A percentile compares a stretch with the other conserved stretches of the same genome.
Conservation (phyloP, 176 grass and related monocot genomes). For the Rhynchospora tenuis region DNA sequence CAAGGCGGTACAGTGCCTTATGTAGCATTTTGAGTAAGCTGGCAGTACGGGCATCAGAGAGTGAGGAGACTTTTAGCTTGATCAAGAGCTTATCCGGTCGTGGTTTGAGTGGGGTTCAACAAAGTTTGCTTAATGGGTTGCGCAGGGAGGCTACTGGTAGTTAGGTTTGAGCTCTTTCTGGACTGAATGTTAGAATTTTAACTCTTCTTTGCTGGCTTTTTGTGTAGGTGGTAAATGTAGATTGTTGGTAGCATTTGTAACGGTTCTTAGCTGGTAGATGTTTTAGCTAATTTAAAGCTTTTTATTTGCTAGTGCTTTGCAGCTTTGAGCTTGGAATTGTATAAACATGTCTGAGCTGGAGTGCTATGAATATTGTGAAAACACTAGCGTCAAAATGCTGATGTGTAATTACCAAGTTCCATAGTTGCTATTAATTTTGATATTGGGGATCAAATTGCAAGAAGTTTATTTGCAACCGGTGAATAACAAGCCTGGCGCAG, state of each 20-base stretch:
- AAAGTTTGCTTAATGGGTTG: not conserved
- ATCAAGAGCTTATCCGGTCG: slow-evolving; percentile 25
- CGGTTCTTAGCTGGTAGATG: not conserved
- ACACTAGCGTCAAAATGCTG: not conserved
- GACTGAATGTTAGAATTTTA: not conserved
- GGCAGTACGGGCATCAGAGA: slow-evolving; percentile 17
- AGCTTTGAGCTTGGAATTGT: not conserved
- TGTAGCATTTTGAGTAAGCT: slow-evolving; percentile 33
- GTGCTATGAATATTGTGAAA: not conserved
- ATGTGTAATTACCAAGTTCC: not conserved
- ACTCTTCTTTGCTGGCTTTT: not conserved
- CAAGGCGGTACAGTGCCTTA: slow-evolving; percentile 13
- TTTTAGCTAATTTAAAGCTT: not conserved
- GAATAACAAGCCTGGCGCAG: not conserved
- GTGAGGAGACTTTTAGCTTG: slow-evolving; percentile 18
- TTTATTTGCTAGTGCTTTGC: not conserved
- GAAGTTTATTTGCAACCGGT: not conserved
- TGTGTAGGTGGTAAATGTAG: not conserved
- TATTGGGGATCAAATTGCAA: not conserved
- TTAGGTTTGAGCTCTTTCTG: not conserved
- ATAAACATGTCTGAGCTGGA: not conserved
- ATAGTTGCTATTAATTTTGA: not conserved
- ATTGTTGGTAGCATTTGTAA: not conserved
- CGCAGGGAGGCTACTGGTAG: not conserved
- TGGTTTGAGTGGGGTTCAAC: not conserved